A percentile compares a stretch with the other conserved stretches of the same genome.
Evolutionary conservation across 257 asterid genomes (phyloP).

Genomic region (Solanum lignicaule): DNA sequence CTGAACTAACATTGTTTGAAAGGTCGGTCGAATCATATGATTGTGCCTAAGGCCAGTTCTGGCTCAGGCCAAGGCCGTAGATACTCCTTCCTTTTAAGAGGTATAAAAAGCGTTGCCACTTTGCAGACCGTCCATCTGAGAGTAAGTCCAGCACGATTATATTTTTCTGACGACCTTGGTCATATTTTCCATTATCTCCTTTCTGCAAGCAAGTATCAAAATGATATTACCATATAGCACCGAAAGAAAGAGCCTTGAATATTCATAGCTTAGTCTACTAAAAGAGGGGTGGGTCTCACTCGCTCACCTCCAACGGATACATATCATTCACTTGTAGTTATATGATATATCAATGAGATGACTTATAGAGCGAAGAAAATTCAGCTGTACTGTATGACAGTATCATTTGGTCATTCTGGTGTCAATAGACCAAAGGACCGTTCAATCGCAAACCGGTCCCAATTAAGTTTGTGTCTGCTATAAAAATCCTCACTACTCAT

Average conservation of each 20-base stretch:
- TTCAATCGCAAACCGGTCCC: neutral
- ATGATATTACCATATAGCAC: neutral
- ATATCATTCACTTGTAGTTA: neutral
- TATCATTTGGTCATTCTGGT: neutral
- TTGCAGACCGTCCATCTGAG: conserved; percentile 37
- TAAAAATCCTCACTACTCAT: neutral
- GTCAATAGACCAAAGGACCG: neutral
- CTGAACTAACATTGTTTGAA: conserved; percentile 45
- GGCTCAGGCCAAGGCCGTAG: conserved; percentile 67
- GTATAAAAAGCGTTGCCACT: neutral
- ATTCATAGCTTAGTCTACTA: neutral
- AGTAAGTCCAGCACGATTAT: conserved; percentile 27
- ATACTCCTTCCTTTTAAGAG: neutral
- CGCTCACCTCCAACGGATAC: neutral
- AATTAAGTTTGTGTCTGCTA: neutral
- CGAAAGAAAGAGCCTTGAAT: neutral
- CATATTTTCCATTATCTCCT: conserved; percentile 36
- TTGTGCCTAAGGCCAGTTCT: conserved; percentile 35
- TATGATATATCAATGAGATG: neutral
- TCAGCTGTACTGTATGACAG: neutral
- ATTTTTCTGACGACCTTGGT: conserved; percentile 29
- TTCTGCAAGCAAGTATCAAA: conserved; percentile 21
- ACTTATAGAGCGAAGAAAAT: neutral
- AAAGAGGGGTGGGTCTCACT: neutral
- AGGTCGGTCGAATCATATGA: conserved; percentile 34